phyloP scores from a whole-genome alignment of 2,329 filamentous ascomycete genomes.

The Pseudogymnoascus sp. region DNA sequence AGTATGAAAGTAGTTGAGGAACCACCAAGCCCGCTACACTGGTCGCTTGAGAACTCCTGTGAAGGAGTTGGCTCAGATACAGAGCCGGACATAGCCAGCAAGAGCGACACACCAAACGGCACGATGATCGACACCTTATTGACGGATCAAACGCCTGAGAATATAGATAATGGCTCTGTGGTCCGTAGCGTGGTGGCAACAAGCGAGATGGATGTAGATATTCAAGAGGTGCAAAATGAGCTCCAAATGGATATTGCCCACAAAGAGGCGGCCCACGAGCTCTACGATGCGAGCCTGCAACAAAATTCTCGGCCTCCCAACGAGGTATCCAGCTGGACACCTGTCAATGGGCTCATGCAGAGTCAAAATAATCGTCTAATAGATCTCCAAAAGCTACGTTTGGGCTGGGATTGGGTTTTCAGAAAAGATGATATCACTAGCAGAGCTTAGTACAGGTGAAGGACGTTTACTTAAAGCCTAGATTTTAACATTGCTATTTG shows the following conservation, averaged over 20 bases:
- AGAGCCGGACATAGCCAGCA: conserved; percentile 1
- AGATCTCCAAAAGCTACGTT: conserved; percentile 9
- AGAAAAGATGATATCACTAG: conserved; percentile 10
- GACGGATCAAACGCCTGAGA: not conserved
- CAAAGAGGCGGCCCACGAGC: conserved; percentile 8
- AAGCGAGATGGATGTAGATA: conserved; percentile 13
- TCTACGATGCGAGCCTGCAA: conserved; percentile 11
- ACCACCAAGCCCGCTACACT: conserved; percentile 7
- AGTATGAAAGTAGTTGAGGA: conserved; percentile 2
- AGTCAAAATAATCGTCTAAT: conserved; percentile 3
- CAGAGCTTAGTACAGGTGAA: conserved; percentile 11
- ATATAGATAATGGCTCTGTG: not conserved
- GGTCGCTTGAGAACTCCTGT: not conserved
- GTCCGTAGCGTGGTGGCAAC: not conserved
- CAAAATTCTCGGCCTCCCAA: not conserved
- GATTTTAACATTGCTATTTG: conserved; percentile 14
- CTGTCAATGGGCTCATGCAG: conserved; percentile 9
- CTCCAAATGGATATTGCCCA: conserved; percentile 5
- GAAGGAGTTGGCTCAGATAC: conserved; percentile 1
- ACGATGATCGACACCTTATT: not conserved
- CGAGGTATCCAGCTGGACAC: conserved; percentile 2
- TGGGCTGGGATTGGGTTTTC: conserved; percentile 12
- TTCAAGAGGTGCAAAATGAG: conserved; percentile 8
- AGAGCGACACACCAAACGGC: conserved; percentile 10
- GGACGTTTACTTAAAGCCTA: conserved; percentile 14